Evolutionary conservation across 352 stramenopile genomes (phyloP).

Genomic region (Thraustochytrium striatum): DNA sequence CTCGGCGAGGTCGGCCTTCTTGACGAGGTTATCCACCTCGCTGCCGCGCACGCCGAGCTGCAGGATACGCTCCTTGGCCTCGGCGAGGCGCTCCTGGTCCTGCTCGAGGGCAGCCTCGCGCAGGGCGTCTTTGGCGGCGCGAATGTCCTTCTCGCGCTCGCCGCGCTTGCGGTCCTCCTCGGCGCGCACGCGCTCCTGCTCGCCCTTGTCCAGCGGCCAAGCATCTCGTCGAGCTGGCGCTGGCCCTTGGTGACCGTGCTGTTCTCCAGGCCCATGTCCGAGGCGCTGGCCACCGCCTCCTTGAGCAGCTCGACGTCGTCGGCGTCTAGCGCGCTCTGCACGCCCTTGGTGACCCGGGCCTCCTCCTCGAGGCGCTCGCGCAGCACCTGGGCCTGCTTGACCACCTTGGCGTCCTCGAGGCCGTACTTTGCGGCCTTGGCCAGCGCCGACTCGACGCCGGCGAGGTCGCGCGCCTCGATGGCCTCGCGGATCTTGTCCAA

Average conservation of each 20-base stretch:
- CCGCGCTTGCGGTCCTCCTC: background rate
- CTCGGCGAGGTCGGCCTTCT: background rate
- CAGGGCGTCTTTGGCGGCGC: slow-evolving; percentile 11
- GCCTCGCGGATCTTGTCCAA: slow-evolving; percentile 35
- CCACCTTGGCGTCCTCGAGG: slow-evolving; percentile 14
- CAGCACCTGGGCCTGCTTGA: background rate
- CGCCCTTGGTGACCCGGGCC: background rate
- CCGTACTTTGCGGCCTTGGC: background rate
- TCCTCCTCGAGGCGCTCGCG: background rate
- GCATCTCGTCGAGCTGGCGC: slow-evolving; percentile 42
- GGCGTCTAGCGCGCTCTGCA: background rate
- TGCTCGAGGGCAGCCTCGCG: slow-evolving; percentile 40
- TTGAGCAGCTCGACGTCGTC: background rate
- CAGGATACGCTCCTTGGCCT: slow-evolving; percentile 24
- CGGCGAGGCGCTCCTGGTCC: slow-evolving; percentile 30
- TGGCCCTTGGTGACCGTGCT: slow-evolving; percentile 36
- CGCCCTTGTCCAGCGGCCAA: background rate
- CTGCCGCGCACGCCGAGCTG: slow-evolving; percentile 27
- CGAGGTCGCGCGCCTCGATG: slow-evolving; percentile 46
- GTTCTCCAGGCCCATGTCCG: slow-evolving; percentile 47
- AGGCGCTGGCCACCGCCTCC: background rate
- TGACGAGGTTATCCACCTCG: slow-evolving; percentile 22
- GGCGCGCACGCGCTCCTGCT: background rate
- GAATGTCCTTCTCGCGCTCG: slow-evolving; percentile 9
- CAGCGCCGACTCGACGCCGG: background rate